Evolutionary conservation across 2,329 filamentous ascomycete species (phyloP).

Genomic region (Colletotrichum eremochloae): DNA sequence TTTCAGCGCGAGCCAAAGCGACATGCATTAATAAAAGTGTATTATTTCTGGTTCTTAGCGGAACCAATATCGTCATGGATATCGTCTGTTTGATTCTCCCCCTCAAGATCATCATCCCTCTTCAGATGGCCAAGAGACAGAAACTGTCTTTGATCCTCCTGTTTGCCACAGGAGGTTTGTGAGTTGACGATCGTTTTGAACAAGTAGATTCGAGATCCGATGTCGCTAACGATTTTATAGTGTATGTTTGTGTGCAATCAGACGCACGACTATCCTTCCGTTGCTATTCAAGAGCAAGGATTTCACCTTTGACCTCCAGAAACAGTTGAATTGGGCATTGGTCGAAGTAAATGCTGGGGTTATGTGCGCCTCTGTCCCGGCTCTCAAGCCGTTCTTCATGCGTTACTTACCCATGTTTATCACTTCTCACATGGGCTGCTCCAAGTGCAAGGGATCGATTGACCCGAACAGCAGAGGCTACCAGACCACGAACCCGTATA

Average conservation of each 20-base stretch:
- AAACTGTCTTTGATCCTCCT: slow-evolving; percentile 36
- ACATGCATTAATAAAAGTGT: slow-evolving; percentile 32
- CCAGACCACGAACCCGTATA: slow-evolving; percentile 23
- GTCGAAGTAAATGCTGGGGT: slow-evolving; percentile 41
- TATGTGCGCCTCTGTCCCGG: slow-evolving; percentile 38
- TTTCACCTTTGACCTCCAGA: slow-evolving; percentile 47
- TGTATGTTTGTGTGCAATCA: slow-evolving; percentile 50
- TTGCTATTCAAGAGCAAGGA: slow-evolving; percentile 45
- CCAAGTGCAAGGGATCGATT: background rate
- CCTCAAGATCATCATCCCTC: slow-evolving; percentile 36
- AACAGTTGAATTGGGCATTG: slow-evolving; percentile 50
- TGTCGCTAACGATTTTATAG: slow-evolving; percentile 35
- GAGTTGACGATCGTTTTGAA: background rate
- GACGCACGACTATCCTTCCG: slow-evolving; percentile 47
- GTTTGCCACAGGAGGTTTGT: slow-evolving; percentile 39
- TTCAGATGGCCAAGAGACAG: slow-evolving; percentile 37
- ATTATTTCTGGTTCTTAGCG: slow-evolving; percentile 31
- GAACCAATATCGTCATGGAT: slow-evolving; percentile 40
- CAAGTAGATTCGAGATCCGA: no score
- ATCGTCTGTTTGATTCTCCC: slow-evolving; percentile 37
- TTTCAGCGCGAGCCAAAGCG: background rate
- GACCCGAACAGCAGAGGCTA: slow-evolving; percentile 16
- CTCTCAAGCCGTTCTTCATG: slow-evolving; percentile 44
- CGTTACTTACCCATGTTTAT: slow-evolving; percentile 42
- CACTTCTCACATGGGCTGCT: slow-evolving; percentile 23